A percentile compares a stretch with the other conserved stretches of the same genome.
phyloP scores from a whole-genome alignment of 208 protist genomes.

The Acanthamoeba lenticulata region DNA sequence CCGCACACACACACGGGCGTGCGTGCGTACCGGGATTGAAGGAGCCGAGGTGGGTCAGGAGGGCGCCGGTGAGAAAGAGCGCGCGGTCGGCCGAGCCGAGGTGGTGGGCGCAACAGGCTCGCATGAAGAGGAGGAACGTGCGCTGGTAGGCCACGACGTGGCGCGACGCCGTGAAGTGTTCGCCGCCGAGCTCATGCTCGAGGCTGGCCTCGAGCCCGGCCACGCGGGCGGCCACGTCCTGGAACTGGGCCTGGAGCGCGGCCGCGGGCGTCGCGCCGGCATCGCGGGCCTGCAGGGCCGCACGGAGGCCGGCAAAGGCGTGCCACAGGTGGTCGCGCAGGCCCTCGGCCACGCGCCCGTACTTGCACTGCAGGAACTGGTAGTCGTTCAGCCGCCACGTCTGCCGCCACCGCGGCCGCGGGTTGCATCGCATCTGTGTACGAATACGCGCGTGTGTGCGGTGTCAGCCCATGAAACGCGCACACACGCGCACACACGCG shows the following conservation, averaged over 20 bases:
- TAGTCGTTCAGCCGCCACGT: constrained; percentile 5
- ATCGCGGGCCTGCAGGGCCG: background rate
- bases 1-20: no score
- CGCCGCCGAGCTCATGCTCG: background rate
- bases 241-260: background rate
- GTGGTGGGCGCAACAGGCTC: background rate
- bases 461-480: background rate
- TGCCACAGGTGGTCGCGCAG: constrained; percentile 7
- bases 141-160: background rate
- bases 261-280: background rate
- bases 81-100: background rate
- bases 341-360: background rate
- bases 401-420: background rate
- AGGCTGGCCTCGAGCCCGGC: background rate
- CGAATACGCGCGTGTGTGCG: background rate
- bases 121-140: constrained; percentile 29
- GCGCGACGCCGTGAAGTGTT: background rate
- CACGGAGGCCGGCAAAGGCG: background rate
- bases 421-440: background rate
- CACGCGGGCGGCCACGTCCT: background rate
- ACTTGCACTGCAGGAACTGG: constrained; percentile 9
- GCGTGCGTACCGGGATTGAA: background rate
- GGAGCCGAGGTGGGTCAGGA: background rate
- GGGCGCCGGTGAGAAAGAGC: background rate
- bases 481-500: no score